Conservation (phyloP, 208 protist genomes). For the Endotrypanum monterogeii region DNA sequence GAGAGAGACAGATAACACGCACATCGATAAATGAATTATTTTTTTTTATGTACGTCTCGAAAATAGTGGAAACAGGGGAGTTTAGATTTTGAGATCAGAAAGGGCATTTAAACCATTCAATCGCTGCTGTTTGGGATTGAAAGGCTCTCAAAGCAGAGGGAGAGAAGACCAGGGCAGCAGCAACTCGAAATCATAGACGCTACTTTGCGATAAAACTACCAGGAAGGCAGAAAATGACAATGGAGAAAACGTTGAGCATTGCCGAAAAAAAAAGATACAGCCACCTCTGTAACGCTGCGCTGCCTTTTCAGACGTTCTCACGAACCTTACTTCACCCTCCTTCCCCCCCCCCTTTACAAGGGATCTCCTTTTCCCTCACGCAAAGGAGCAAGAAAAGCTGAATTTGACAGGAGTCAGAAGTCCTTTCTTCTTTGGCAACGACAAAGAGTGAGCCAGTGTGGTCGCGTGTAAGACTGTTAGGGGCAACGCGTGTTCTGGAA, state of each 20-base stretch:
- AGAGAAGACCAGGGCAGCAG: background rate
- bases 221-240: background rate
- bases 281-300: background rate
- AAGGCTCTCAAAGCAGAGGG: too few relatives aligned
- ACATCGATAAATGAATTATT: too few relatives aligned
- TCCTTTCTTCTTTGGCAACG: too few relatives aligned
- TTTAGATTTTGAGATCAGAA: too few relatives aligned
- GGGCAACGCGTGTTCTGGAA: constrained; percentile 8
- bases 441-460: background rate
- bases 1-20: too few relatives aligned
- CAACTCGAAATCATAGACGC: background rate
- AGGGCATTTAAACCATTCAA: too few relatives aligned
- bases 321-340: background rate
- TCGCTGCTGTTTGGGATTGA: too few relatives aligned
- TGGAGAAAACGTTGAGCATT: background rate
- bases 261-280: background rate
- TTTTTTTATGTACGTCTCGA: background rate
- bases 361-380: background rate
- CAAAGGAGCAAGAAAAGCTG: background rate
- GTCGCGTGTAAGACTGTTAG: background rate
- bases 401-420: background rate
- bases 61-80: background rate
- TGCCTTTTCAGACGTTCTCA: background rate
- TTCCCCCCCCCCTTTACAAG: background rate
- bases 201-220: background rate